Conservation (phyloP, 768 basidiomycete species). For the Auriculariales sp. region DNA sequence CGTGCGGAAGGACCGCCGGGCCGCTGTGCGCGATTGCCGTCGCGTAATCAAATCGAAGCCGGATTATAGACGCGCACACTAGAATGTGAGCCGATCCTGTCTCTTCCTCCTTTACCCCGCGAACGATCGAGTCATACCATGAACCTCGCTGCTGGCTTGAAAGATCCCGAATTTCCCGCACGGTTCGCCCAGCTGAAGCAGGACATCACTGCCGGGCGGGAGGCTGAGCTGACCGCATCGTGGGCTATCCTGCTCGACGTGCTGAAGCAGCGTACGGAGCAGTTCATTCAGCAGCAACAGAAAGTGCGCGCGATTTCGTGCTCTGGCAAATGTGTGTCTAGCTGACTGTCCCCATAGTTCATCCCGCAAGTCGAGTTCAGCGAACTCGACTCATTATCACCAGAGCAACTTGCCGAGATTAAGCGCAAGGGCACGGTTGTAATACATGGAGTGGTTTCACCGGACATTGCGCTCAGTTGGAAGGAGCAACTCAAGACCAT, state of each 20-base stretch:
- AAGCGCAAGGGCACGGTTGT: conserved; percentile 44
- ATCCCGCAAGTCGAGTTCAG: conserved; percentile 49
- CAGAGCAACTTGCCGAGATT: conserved; percentile 33
- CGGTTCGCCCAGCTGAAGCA: conserved; percentile 45
- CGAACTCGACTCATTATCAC: conserved; percentile 31
- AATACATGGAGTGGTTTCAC: conserved; percentile 44
- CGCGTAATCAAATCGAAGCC: too few relatives aligned
- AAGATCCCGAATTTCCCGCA: conserved; percentile 16
- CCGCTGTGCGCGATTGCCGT: too few relatives aligned
- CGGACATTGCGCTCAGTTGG: conserved; percentile 41
- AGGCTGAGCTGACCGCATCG: conserved; percentile 36
- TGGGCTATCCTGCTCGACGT: conserved; percentile 46
- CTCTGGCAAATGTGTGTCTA: not conserved
- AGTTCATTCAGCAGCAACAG: conserved; percentile 31
- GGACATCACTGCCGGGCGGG: conserved; percentile 35
- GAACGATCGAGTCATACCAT: too few relatives aligned
- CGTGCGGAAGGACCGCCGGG: too few relatives aligned
- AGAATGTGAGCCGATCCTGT: too few relatives aligned
- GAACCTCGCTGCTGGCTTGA: not conserved
- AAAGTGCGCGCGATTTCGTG: conserved; percentile 22
- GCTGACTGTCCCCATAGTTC: conserved; percentile 21
- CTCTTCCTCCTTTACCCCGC: too few relatives aligned
- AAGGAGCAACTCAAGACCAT: conserved; percentile 41
- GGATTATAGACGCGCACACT: too few relatives aligned
- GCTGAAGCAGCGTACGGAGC: conserved; percentile 29